Conservation (phyloP, 2,329 filamentous ascomycete genomes). For the Penicillium sp. region DNA sequence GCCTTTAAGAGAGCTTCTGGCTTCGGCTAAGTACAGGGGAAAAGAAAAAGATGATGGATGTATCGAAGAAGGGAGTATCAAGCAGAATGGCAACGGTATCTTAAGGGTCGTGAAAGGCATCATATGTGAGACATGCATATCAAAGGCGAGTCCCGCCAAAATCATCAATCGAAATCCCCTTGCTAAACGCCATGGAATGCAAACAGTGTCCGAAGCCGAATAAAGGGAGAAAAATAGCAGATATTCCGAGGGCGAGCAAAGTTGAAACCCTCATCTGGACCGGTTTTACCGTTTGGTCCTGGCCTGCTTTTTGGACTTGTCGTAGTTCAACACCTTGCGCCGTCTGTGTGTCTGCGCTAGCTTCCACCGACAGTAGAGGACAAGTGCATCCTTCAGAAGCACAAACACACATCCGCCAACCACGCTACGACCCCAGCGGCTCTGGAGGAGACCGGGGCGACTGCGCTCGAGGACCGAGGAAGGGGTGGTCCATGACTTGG, state of each 20-base stretch:
- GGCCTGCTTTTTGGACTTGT: constrained; percentile 39
- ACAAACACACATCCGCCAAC: constrained; percentile 86
- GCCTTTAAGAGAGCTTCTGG: neutral
- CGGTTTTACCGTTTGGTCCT: constrained; percentile 15
- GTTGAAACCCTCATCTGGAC: neutral
- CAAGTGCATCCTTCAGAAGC: constrained; percentile 66
- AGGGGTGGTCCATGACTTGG: constrained; percentile 60
- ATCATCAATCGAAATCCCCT: constrained; percentile 6
- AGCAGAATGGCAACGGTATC: constrained; percentile 10
- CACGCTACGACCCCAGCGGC: constrained; percentile 83
- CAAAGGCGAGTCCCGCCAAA: constrained; percentile 8
- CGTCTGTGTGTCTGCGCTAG: constrained; percentile 46
- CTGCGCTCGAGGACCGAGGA: constrained; percentile 37
- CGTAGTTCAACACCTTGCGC: constrained; percentile 46
- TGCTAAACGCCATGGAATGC: constrained; percentile 21
- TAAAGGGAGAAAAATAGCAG: neutral
- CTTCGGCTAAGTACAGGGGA: neutral
- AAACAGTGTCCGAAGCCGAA: constrained; percentile 4
- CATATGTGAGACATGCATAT: constrained; percentile 10
- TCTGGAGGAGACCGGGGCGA: constrained; percentile 66
- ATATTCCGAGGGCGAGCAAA: neutral
- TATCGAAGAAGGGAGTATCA: neutral
- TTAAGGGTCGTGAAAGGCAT: constrained; percentile 17
- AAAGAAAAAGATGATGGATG: neutral
- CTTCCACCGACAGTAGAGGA: constrained; percentile 55